phyloP scores from a whole-genome alignment of 192 early-diverging fungal genomes.

The Linnemannia elongata region DNA sequence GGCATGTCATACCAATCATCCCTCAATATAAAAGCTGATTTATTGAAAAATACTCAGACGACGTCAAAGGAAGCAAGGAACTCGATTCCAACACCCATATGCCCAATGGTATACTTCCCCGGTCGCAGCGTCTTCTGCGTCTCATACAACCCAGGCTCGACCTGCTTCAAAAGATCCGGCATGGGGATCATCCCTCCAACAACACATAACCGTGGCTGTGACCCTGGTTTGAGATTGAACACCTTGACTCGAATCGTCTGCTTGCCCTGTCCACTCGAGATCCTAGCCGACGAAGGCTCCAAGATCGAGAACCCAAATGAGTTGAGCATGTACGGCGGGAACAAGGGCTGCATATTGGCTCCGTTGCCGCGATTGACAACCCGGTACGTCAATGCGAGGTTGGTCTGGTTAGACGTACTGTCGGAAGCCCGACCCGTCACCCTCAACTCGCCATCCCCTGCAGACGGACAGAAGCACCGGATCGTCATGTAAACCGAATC shows the following conservation, averaged over 20 bases:
- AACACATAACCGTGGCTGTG: neutral
- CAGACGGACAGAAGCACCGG: slow-evolving; percentile 20
- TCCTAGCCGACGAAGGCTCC: slow-evolving; percentile 22
- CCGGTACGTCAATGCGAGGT: slow-evolving; percentile 9
- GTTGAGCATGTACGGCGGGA: neutral
- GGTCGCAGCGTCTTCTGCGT: slow-evolving; percentile 7
- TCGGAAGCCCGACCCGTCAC: neutral
- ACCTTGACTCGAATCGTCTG: slow-evolving; percentile 24
- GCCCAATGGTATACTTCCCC: slow-evolving; percentile 21
- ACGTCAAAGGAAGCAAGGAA: neutral
- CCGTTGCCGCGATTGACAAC: slow-evolving; percentile 34
- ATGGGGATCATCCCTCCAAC: neutral
- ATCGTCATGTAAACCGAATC: slow-evolving; percentile 24
- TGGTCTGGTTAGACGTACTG: neutral
- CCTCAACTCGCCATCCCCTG: slow-evolving; percentile 16
- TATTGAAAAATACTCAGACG: neutral
- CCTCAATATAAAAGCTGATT: too few species aligned
- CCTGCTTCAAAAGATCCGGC: slow-evolving; percentile 13
- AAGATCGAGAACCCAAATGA: slow-evolving; percentile 27
- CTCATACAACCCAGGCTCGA: slow-evolving; percentile 24
- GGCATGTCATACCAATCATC: neutral
- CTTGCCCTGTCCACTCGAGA: slow-evolving; percentile 11
- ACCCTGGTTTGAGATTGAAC: neutral
- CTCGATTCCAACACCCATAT: neutral
- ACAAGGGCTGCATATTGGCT: slow-evolving; percentile 25